Evolutionary conservation across 805 yeast genomes (phyloP), one percentile per base, ranked within the genome.

Genomic region (Saccharomycopsis capsularis): DNA sequence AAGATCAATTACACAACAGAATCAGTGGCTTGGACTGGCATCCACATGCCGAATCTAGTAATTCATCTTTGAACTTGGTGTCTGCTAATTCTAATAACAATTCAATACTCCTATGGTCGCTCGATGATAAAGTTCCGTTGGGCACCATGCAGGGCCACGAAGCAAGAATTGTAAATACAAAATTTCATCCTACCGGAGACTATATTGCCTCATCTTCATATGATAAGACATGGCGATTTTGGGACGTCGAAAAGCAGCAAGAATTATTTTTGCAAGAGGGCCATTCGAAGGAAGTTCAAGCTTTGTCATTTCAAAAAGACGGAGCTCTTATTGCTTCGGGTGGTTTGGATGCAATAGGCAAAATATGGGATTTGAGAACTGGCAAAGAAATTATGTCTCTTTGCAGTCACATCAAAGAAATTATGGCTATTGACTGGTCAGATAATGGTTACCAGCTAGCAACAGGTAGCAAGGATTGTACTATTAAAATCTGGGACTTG

Each of bases 181-280:
- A 74, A 32, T 76, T 79, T 53, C 95, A 89, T 63, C 95, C 95
- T 1, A 56, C 67, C 3, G 79, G 80, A 1, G 55, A 63, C 2
- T 76, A 62, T 55, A 54, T 84, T 1, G 85, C 81, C 0, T 74
- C 86, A 9, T 83, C 95, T 0, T 89, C 96, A 0, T 82, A 74
- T 59, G 97, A 91, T 63, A 72, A 71, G 55, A 86, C 96, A 0
- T 91, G 96, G 96, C 75, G 87, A 52, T 62, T 87, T 2, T 90
- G 95, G 95, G 96, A 91, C 62, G 55, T 79, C 0, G 65, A 67
- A 11, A 74, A 69, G 3, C 62, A 64, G 15, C 60, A 60, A 27
- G 79, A 79, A 46, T 58, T 91, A 4, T 66, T 76, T 37, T 69
- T 76, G 51, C 98, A 91, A 62, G 95, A 87, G 60, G 96, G 97